These are phyloP conservation scores for Pelargonium fulgidum DNA, from an alignment of 441 rosid genomes.

Conservation along the genomic window DNA sequence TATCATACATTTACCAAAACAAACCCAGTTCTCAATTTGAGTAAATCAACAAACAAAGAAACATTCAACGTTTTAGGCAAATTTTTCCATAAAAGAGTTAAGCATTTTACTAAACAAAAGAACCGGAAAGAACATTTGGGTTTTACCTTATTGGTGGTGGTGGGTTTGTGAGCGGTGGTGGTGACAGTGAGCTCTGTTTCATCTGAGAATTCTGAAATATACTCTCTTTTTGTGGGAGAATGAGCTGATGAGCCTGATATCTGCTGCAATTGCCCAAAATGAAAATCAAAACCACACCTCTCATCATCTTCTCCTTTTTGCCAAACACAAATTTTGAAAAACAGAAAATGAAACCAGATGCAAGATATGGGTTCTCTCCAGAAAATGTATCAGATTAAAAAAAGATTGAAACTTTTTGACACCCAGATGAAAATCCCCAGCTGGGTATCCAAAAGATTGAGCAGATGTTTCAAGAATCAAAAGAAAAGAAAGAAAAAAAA, in stretches of 20 bases:
- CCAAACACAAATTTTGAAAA: not conserved
- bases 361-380: not conserved
- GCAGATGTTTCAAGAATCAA: too few relatives aligned
- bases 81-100: not conserved
- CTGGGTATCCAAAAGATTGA: not conserved
- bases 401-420: not conserved
- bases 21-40: not conserved
- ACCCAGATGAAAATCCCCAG: not conserved
- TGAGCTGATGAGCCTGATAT: conserved; percentile 5
- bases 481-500: not conserved
- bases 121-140: not conserved
- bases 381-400: not conserved
- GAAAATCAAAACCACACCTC: not conserved
- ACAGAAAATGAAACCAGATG: not conserved
- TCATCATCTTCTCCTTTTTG: not conserved
- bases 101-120: not conserved
- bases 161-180: not conserved
- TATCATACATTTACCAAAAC: not conserved
- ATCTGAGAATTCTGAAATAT: not conserved
- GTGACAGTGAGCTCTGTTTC: not conserved
- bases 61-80: not conserved
- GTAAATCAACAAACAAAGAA: not conserved
- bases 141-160: not conserved
- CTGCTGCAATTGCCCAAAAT: not conserved
- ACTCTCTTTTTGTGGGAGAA: conserved; percentile 1